Percentiles rank a stretch among this genome's conserved stretches.
Conservation (phyloP, 805 yeast species). For the Saccharomycopsis sp. region DNA sequence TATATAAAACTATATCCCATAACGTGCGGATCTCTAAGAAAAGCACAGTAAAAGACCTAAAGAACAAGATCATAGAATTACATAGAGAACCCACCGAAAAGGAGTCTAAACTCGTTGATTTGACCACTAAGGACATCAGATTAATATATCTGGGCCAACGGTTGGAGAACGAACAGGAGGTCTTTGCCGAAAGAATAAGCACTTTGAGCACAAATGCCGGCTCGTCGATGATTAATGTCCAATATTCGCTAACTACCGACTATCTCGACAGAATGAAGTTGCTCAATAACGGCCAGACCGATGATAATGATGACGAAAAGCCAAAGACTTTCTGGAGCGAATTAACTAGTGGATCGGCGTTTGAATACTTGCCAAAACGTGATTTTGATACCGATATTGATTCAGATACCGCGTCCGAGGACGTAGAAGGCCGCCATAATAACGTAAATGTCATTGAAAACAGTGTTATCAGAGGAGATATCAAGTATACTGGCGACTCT, state of each 20-base stretch:
- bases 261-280: neutral
- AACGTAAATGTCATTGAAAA: neutral
- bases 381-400: slow-evolving; percentile 13
- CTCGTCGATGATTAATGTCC: neutral
- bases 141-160: slow-evolving; percentile 26
- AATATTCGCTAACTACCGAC: neutral
- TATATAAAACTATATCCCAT: neutral
- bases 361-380: slow-evolving; percentile 29
- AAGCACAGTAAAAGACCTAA: slow-evolving; percentile 22
- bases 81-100: slow-evolving; percentile 14
- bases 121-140: slow-evolving; percentile 24
- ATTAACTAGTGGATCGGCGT: slow-evolving; percentile 24
- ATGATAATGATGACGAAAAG: neutral
- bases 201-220: neutral
- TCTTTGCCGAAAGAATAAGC: neutral
- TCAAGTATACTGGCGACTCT: slow-evolving; percentile 20
- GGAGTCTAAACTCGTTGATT: slow-evolving; percentile 1
- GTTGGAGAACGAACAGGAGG: slow-evolving; percentile 18
- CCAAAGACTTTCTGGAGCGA: slow-evolving; percentile 28
- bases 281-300: neutral
- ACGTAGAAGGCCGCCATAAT: neutral
- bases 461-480: neutral
- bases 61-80: slow-evolving; percentile 25
- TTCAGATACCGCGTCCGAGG: neutral
- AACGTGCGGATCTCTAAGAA: neutral